These are phyloP conservation scores for Zymoseptoria crescenta DNA, from an alignment of 2,329 filamentous ascomycete species.

Conservation along the genomic window DNA sequence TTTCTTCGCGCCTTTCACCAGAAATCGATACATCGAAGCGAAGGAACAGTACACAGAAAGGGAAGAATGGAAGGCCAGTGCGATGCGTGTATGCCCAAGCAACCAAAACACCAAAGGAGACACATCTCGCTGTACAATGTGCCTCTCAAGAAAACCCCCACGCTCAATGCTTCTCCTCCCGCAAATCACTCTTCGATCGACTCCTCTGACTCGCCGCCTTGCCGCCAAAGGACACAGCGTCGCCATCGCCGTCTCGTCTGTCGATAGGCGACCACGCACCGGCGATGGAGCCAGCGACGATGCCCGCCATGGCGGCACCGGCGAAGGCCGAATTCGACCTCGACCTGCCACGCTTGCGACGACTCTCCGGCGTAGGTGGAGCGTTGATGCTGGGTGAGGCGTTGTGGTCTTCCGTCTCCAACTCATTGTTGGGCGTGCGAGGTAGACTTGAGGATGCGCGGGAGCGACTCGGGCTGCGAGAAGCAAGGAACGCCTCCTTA, in stretches of 20 bases:
- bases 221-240: neutral
- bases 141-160: neutral
- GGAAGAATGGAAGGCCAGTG: neutral
- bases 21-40: neutral
- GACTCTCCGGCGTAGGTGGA: constrained; percentile 45
- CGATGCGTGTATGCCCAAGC: neutral
- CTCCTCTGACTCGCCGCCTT: constrained; percentile 16
- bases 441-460: constrained; percentile 58
- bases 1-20: neutral
- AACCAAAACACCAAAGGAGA: neutral
- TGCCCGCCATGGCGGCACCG: constrained; percentile 73
- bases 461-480: constrained; percentile 53
- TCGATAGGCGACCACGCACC: constrained; percentile 66
- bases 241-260: constrained; percentile 33
- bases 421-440: constrained; percentile 54
- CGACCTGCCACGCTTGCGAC: constrained; percentile 53
- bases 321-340: constrained; percentile 66
- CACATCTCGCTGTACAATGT: neutral
- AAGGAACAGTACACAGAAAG: neutral
- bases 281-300: constrained; percentile 67
- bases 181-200: constrained; percentile 18
- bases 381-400: constrained; percentile 32
- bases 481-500: constrained; percentile 58
- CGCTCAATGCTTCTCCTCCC: neutral
- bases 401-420: constrained; percentile 31